phyloP scores from a whole-genome alignment of 2,329 filamentous ascomycete genomes.

The Fusarium sp. region DNA sequence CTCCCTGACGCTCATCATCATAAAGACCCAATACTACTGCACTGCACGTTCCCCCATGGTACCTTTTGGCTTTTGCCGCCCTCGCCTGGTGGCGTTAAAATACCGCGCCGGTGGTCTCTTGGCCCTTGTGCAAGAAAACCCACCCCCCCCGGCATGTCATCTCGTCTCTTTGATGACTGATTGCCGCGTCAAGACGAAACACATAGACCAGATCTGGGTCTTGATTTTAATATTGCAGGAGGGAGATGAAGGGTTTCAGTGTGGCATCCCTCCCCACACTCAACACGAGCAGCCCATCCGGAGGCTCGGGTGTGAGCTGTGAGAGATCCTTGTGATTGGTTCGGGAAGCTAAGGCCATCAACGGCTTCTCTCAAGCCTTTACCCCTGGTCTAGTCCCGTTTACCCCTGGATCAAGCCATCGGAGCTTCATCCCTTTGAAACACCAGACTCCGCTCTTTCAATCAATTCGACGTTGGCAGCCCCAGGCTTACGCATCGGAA shows the following conservation, averaged over 20 bases:
- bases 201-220: constrained; percentile 14
- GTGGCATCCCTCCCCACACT: constrained; percentile 33
- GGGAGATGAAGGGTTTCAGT: constrained; percentile 27
- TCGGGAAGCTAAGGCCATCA: constrained; percentile 18
- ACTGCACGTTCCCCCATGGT: neutral
- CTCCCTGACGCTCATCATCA: neutral
- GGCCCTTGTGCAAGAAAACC: neutral
- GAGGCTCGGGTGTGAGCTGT: constrained; percentile 15
- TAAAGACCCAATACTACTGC: neutral
- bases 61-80: neutral
- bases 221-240: constrained; percentile 27
- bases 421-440: constrained; percentile 28
- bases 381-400: constrained; percentile 26
- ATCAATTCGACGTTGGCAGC: constrained; percentile 21
- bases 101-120: neutral
- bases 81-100: constrained; percentile 12
- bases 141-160: constrained; percentile 34
- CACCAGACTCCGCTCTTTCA: constrained; percentile 23
- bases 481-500: constrained; percentile 17
- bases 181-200: constrained; percentile 24
- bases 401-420: constrained; percentile 25
- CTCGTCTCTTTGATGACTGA: constrained; percentile 26
- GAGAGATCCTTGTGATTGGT: constrained; percentile 4
- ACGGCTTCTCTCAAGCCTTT: constrained; percentile 21
- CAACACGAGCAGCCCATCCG: constrained; percentile 4